A percentile compares a stretch with the other conserved stretches of the same genome.
These are phyloP conservation scores for Cystobasidiaceae sp. DNA, from an alignment of 1,284 basidiomycete genomes.

Conservation along the genomic window DNA sequence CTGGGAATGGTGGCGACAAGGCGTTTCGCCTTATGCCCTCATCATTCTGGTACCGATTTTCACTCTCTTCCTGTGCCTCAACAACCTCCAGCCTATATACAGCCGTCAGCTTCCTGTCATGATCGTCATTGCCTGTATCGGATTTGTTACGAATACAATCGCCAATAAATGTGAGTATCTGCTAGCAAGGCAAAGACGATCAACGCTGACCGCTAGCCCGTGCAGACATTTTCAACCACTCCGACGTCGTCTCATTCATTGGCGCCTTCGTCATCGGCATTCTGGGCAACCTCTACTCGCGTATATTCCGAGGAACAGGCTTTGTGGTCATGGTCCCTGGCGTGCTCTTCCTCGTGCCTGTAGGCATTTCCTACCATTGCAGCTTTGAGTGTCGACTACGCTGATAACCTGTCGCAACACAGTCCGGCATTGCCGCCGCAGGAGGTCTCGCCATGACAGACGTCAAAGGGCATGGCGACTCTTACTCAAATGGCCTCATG, in stretches of 20 bases:
- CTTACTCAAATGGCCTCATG: slow-evolving; percentile 49
- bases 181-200: too few species aligned
- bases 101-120: slow-evolving; percentile 70
- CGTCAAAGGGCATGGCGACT: slow-evolving; percentile 55
- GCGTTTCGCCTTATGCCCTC: slow-evolving; percentile 68
- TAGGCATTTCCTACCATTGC: neutral
- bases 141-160: slow-evolving; percentile 56
- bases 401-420: slow-evolving; percentile 26
- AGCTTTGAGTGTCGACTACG: neutral
- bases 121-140: slow-evolving; percentile 74
- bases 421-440: slow-evolving; percentile 80
- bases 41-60: slow-evolving; percentile 77
- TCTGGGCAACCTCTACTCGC: slow-evolving; percentile 40
- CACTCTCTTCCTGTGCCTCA: slow-evolving; percentile 64
- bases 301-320: slow-evolving; percentile 75
- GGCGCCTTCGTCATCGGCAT: slow-evolving; percentile 37
- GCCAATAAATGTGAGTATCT: slow-evolving; percentile 36
- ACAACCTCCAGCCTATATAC: slow-evolving; percentile 68
- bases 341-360: slow-evolving; percentile 72
- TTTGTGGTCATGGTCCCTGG: slow-evolving; percentile 86
- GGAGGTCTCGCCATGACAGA: slow-evolving; percentile 68
- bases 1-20: slow-evolving; percentile 71
- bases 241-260: slow-evolving; percentile 40
- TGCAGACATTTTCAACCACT: slow-evolving; percentile 34
- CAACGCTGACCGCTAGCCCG: too few species aligned